Evolutionary conservation across 148 eudicot species (phyloP), one percentile per base, ranked within the genome.

Genomic region (Mesembryanthemum crystallinum): DNA sequence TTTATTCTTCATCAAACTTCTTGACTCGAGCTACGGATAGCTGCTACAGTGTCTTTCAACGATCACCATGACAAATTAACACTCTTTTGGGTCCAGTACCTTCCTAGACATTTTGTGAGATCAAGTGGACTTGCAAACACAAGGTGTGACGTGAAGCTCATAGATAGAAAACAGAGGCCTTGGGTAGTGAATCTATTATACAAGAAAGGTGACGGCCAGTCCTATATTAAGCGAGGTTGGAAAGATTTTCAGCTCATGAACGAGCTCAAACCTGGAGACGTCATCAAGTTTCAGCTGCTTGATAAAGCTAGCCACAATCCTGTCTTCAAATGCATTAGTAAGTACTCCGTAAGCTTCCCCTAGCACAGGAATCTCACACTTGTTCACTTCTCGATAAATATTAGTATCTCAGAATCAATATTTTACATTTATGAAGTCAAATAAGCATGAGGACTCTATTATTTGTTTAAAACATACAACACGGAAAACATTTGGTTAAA

Each of bases 291-390:
- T 21, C 55, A 76, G 73, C 29, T 67, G 58, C 37, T 76, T 42
- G 20, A n/a, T n/a, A n/a, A 42, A 18, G 39, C 42, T 42, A 73
- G 79, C 14, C 42, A 21, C 24, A 33, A 35, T 33, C 77, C 77
- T 64, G 58, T 66, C 47, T 49, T 74, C 17, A 74, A 64, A 74
- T 74, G 61, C 64, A 65, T 0, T 71, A n/a, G 78, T 75, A 75
- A 65, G 78, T 8, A 11, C 7, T 9, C 14, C 52, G 78, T 45
- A 45, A 45, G 49, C 49, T 45, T 45, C 49, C 49, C 49, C 14
- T 2, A 35, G 3, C 3, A 35, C 39, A 35, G n/a, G n/a, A n/a
- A n/a, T 35, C 3, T 35, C 39, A 35, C 39, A 35, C 39, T 35
- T 2, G 39, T 35, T 35, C 39, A 35, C 3, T 35, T 35, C 39